These are phyloP conservation scores for Ophidiomyces ophidiicola DNA, from an alignment of 2,329 filamentous ascomycete species.

Conservation along the genomic window DNA sequence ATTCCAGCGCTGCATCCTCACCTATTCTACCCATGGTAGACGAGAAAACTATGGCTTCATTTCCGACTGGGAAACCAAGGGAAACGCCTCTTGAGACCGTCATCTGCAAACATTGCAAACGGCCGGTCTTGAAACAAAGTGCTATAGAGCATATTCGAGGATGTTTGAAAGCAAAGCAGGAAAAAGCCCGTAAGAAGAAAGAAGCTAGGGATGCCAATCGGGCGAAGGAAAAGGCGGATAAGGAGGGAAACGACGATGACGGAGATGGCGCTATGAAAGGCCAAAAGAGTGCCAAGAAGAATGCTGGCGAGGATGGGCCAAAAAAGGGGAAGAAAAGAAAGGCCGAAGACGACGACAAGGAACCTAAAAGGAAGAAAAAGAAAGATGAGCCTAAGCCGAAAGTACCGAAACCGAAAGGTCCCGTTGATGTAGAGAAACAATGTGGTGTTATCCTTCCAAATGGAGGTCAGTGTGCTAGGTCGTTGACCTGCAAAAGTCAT, in stretches of 20 bases:
- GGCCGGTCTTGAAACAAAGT: conserved; percentile 63
- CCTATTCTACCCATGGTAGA: conserved; percentile 50
- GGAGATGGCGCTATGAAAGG: conserved; percentile 37
- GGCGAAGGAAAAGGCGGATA: conserved; percentile 39
- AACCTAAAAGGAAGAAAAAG: conserved; percentile 82
- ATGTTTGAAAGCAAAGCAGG: conserved; percentile 74
- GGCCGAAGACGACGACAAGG: conserved; percentile 63
- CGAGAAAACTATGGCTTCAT: conserved; percentile 62
- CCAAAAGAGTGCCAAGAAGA: conserved; percentile 57
- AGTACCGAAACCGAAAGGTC: conserved; percentile 72
- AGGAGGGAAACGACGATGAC: conserved; percentile 35
- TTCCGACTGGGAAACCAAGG: conserved; percentile 67
- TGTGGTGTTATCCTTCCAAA: conserved; percentile 80
- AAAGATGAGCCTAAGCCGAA: conserved; percentile 84
- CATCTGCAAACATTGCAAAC: conserved; percentile 89
- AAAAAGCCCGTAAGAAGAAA: conserved; percentile 66
- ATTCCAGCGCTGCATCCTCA: conserved; percentile 27
- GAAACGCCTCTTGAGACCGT: conserved; percentile 69
- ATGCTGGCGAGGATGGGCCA: conserved; percentile 43
- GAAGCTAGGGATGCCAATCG: conserved; percentile 59
- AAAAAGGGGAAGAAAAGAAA: conserved; percentile 68
- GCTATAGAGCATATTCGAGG: conserved; percentile 69
- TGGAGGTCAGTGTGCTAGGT: conserved; percentile 74
- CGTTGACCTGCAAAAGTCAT: conserved; percentile 85
- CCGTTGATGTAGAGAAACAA: conserved; percentile 86